Conservation (phyloP, 108 stramenopile species). For the Discostella pseudostelligera region DNA sequence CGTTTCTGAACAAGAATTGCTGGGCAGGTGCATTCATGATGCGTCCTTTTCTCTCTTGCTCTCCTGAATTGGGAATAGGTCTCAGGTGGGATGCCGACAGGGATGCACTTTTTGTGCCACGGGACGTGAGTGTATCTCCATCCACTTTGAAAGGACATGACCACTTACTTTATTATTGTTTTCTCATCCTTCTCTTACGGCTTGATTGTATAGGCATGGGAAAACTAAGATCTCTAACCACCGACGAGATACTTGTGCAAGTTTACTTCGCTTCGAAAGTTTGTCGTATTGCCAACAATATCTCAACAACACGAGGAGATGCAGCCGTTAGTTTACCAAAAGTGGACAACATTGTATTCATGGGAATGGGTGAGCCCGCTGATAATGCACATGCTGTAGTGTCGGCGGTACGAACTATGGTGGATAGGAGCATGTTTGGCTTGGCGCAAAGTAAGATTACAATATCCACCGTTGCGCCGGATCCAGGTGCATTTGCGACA, state of each 20-base stretch:
- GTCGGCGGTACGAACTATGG: constrained; percentile 52
- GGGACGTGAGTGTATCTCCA: constrained; percentile 3
- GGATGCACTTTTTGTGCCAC: constrained; percentile 88
- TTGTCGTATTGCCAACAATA: constrained; percentile 44
- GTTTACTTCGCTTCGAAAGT: constrained; percentile 71
- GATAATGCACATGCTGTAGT: constrained; percentile 73
- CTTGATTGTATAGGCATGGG: constrained; percentile 69
- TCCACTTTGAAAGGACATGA: too few species aligned
- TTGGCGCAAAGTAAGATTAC: constrained; percentile 65
- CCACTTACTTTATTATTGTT: background rate
- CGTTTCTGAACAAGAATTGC: background rate
- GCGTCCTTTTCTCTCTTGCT: too few species aligned
- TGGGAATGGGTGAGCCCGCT: constrained; percentile 92
- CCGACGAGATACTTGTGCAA: constrained; percentile 83
- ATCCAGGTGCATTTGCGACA: constrained; percentile 54
- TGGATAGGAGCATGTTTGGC: constrained; percentile 59
- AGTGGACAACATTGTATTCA: constrained; percentile 72
- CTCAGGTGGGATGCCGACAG: constrained; percentile 90
- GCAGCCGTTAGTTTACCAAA: constrained; percentile 6
- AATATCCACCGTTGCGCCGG: constrained; percentile 84
- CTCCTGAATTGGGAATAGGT: too few species aligned
- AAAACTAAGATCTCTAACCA: constrained; percentile 57
- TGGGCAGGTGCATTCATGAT: background rate
- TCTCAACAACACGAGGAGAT: constrained; percentile 39
- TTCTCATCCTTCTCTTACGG: too few species aligned